Evolutionary conservation across 306 rosid species (phyloP), one percentile per base, ranked within the genome.

Genomic region (Quercus bicolor): DNA sequence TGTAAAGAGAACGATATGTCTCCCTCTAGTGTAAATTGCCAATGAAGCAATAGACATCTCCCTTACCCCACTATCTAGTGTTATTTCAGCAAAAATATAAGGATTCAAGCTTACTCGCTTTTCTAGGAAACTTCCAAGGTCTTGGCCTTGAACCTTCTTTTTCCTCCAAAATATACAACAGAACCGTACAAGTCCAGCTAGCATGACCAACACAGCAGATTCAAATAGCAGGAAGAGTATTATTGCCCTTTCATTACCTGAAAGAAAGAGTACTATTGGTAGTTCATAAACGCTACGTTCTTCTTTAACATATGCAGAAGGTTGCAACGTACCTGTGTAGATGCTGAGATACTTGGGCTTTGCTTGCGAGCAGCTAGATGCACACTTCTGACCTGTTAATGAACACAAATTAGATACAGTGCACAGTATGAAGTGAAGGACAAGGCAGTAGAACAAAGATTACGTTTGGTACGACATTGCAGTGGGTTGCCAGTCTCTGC

Each of bases 131-230:
- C 81, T 82, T 72, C 90, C 88, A 21, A 91, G 91, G 79, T 79
- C 86, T 84, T 88, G 86, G 64, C 80, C 84, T 84, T 86, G 82
- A 74, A 91, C 82, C 89, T 91, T 93, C 88, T 68, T 87, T 87
- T 93, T 91, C 21, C 70, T 71, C 98, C 97, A 93, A 65, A 93
- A 89, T 85, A 86, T 74, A 26, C 91, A 89, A 69, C 91, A 93
- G 68, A 91, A 93, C 72, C 94, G 83, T 23, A 88, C 89, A 4
- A 88, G 77, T 77, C 82, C 90, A 24, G 86, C 85, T 16, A 93
- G 72, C 29, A 82, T 19, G 43, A 83, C 75, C 84, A 91, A 68
- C 70, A 88, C 71, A 55, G 72, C 79, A 16, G 91, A 83, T 79
- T 91, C 92, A 19, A 88, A 73, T 75, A 93, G 78, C 52, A 93